phyloP scores from a whole-genome alignment of 2,329 filamentous ascomycete species.

The Teratosphaeria destructans region DNA sequence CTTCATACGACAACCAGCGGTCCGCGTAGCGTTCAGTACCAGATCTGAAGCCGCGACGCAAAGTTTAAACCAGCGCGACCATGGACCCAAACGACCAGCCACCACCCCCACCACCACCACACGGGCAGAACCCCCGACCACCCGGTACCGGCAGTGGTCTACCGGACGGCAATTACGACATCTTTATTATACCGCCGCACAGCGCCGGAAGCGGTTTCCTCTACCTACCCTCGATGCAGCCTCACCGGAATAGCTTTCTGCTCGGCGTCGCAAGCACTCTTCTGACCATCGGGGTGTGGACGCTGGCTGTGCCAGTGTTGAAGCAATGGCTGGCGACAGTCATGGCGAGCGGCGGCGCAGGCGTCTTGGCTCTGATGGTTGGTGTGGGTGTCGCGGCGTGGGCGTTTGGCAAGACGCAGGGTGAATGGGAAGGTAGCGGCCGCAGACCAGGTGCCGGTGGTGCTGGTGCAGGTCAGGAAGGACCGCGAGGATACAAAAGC shows the following conservation, averaged over 20 bases:
- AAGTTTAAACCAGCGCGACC: background rate
- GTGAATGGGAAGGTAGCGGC: slow-evolving; percentile 39
- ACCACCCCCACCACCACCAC: slow-evolving; percentile 76
- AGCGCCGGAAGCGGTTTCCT: slow-evolving; percentile 81
- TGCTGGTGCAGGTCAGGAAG: slow-evolving; percentile 24
- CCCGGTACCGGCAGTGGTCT: slow-evolving; percentile 39
- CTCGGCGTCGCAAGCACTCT: slow-evolving; percentile 75
- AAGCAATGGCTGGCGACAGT: slow-evolving; percentile 63
- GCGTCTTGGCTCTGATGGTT: slow-evolving; percentile 60
- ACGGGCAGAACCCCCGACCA: slow-evolving; percentile 66
- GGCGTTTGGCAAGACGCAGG: slow-evolving; percentile 59
- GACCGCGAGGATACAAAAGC: slow-evolving; percentile 13
- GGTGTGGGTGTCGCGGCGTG: slow-evolving; percentile 69
- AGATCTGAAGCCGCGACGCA: background rate
- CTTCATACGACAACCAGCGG: background rate
- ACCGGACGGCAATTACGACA: slow-evolving; percentile 87
- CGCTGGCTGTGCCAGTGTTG: slow-evolving; percentile 62
- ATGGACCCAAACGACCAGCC: slow-evolving; percentile 32
- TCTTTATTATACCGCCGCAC: slow-evolving; percentile 91
- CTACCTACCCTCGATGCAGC: slow-evolving; percentile 81
- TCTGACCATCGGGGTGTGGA: slow-evolving; percentile 60
- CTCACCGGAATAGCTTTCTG: slow-evolving; percentile 81
- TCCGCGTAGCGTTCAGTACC: background rate
- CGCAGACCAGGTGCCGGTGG: slow-evolving; percentile 16
- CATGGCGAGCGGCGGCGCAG: slow-evolving; percentile 57